Percentiles rank a stretch among this genome's conserved stretches.
Conservation (phyloP, 2,329 filamentous ascomycete species). For the Fusarium multiceps region DNA sequence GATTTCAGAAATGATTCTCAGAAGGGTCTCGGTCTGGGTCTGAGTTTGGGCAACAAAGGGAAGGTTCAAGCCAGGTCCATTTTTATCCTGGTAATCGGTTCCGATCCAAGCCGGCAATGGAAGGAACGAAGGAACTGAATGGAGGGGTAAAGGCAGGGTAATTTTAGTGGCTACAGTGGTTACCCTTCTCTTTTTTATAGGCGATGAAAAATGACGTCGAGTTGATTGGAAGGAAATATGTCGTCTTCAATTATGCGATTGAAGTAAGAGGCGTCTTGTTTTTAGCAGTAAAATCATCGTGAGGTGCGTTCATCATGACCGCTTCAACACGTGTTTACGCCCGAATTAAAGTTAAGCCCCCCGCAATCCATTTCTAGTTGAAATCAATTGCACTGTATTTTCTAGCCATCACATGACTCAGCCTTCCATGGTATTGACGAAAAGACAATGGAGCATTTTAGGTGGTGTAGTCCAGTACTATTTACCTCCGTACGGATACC, state of each 20-base stretch:
- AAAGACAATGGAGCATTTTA: not conserved
- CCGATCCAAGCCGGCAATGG: constrained; percentile 44
- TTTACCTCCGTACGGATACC: constrained; percentile 3
- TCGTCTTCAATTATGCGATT: not conserved
- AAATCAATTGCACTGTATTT: not conserved
- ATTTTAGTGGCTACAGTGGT: not conserved
- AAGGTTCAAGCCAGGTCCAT: constrained; percentile 27
- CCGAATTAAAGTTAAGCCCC: constrained; percentile 29
- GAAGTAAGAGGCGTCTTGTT: constrained; percentile 6
- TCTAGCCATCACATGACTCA: constrained; percentile 41
- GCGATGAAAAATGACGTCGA: constrained; percentile 39
- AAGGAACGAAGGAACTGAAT: constrained; percentile 13
- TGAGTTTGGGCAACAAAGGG: constrained; percentile 16
- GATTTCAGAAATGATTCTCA: constrained; percentile 39
- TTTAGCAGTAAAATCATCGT: not conserved
- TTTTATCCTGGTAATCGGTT: constrained; percentile 38
- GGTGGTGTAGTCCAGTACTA: not conserved
- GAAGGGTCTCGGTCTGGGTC: not conserved
- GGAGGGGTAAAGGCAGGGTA: constrained; percentile 2
- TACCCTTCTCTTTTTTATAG: constrained; percentile 17
- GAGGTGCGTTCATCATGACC: constrained; percentile 26
- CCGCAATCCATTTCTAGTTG: constrained; percentile 4
- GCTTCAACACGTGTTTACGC: constrained; percentile 1
- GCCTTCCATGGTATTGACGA: not conserved
- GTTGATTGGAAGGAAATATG: not conserved